phyloP scores from a whole-genome alignment of 768 basidiomycete genomes.

The Fomitopsis serialis region DNA sequence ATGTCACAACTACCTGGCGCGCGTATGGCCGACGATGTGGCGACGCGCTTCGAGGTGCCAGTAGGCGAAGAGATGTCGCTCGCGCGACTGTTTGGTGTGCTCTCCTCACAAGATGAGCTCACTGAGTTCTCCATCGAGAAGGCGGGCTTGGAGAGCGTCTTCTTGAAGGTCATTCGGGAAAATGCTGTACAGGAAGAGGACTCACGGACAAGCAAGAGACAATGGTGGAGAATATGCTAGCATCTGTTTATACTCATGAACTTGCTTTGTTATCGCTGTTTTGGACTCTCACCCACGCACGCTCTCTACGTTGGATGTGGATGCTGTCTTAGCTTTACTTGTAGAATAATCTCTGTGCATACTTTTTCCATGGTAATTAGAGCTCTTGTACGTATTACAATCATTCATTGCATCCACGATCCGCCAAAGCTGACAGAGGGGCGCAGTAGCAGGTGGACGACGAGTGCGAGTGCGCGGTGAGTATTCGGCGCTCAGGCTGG shows the following conservation, averaged over 20 bases:
- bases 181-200: slow-evolving; percentile 53
- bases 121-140: slow-evolving; percentile 68
- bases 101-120: slow-evolving; percentile 48
- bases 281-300: neutral
- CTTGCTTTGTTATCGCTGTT: neutral
- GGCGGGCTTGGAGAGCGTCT: slow-evolving; percentile 66
- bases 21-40: slow-evolving; percentile 66
- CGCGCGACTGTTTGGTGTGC: slow-evolving; percentile 50
- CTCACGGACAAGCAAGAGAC: slow-evolving; percentile 7
- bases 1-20: slow-evolving; percentile 62
- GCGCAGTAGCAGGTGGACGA: neutral
- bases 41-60: slow-evolving; percentile 72
- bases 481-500: neutral
- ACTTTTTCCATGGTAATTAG: too few relatives aligned
- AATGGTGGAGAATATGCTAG: slow-evolving; percentile 15
- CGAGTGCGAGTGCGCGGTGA: neutral
- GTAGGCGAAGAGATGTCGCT: slow-evolving; percentile 43
- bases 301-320: neutral
- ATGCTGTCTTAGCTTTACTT: neutral
- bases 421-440: too few relatives aligned
- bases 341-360: neutral
- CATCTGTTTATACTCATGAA: neutral
- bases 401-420: too few relatives aligned
- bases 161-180: slow-evolving; percentile 63
- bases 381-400: neutral